Evolutionary conservation across 2,329 filamentous ascomycete genomes (phyloP).

Genomic region (Ophiostoma australiae): DNA sequence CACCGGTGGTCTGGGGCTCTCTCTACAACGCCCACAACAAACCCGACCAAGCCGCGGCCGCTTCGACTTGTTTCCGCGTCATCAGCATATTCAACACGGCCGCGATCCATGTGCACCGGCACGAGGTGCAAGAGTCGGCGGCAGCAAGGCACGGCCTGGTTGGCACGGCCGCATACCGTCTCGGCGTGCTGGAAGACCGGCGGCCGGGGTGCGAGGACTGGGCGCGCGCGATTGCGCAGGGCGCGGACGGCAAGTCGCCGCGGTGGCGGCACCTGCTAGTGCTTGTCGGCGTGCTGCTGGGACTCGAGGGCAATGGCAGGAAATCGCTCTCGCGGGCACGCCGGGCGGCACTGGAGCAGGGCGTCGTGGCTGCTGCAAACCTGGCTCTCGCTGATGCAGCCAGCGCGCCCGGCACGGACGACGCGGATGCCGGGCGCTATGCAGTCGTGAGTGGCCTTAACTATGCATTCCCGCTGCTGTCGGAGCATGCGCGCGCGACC

Average conservation of each 20-base stretch:
- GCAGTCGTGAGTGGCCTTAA: slow-evolving; percentile 68
- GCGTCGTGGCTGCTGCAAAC: slow-evolving; percentile 69
- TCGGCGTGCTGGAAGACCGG: slow-evolving; percentile 29
- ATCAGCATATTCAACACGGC: slow-evolving; percentile 69
- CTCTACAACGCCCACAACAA: background rate
- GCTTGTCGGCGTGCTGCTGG: slow-evolving; percentile 71
- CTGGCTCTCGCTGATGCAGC: slow-evolving; percentile 56
- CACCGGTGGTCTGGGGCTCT: slow-evolving; percentile 63
- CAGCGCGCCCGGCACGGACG: slow-evolving; percentile 35
- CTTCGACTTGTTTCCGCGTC: slow-evolving; percentile 51
- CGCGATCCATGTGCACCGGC: slow-evolving; percentile 49
- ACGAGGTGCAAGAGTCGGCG: slow-evolving; percentile 42
- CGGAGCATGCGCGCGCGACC: slow-evolving; percentile 51
- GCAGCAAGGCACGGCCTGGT: slow-evolving; percentile 29
- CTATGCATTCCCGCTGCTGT: slow-evolving; percentile 69
- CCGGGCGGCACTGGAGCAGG: slow-evolving; percentile 63
- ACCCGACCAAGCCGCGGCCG: background rate
- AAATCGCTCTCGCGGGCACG: slow-evolving; percentile 60
- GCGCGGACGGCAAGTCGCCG: slow-evolving; percentile 53
- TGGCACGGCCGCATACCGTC: slow-evolving; percentile 16
- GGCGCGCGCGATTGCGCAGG: slow-evolving; percentile 53
- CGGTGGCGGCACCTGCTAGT: slow-evolving; percentile 83
- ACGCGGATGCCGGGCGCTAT: slow-evolving; percentile 41
- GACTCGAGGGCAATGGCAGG: slow-evolving; percentile 61
- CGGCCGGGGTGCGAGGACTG: slow-evolving; percentile 47